Evolutionary conservation across 371 early-diverging fungal genomes (phyloP), one percentile per base, ranked within the genome.

Genomic region (Rhizopus sp.): DNA sequence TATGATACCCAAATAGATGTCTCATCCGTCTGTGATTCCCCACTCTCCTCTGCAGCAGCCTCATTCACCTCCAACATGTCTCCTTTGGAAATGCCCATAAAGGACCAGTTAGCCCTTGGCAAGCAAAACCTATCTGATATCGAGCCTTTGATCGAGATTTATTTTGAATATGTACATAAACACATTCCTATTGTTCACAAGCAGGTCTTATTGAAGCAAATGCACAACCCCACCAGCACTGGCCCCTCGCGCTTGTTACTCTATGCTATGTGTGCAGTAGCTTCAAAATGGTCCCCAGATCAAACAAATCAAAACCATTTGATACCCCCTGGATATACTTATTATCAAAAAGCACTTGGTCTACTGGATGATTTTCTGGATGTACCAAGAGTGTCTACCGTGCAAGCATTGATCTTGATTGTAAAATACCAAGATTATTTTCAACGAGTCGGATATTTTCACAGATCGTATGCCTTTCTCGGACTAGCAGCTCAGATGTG

Each of bases 401-500:
- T 91, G 1, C 83, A 87, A 46, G 88, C 89, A 0, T 66, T 92
- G 15, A 64, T 91, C 15, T 65, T 91, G 30, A 63, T 92, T 63
- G 81, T 88, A 3, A 85, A 86, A 33, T 91, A 90, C 60, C 85
- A 82, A 55, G 82, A 87, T 49, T 82, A 82, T 16, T 68, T 63
- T 40, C 71, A 68, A 29, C 64, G 79, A 0, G 37, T 64, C 0
- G 79, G 79, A 0, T 78, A 66, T 41, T 72, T 73, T 55, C 66
- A 68, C 48, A 65, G 76, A 5, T 68, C 79, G 0, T 61, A 71
- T 35, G 44, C 66, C 8, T 78, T 68, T 53, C 53, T 78, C 8
- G 63, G 74, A 1, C 69, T 73, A 83, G 94, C 92, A 17, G 83
- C 88, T 9, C 77, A 85, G n/a, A 92, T 91, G 88, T 86, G 88